Percentiles rank a stretch among this genome's conserved stretches.
Conservation (phyloP, 2,329 filamentous ascomycete genomes). For the Ciborinia camelliae region DNA sequence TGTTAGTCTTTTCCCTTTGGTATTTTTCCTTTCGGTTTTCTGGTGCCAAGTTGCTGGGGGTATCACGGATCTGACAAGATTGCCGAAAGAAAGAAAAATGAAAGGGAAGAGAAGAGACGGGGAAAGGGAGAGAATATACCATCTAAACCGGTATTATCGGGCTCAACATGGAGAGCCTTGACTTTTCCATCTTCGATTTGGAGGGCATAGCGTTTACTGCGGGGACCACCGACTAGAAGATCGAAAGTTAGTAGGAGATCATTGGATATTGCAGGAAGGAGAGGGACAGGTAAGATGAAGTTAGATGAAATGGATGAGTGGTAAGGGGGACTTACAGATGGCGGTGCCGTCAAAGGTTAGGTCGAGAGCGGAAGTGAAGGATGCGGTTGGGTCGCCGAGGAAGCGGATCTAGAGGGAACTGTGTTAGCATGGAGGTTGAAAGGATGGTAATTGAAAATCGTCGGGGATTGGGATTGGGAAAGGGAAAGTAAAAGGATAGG, state of each 20-base stretch:
- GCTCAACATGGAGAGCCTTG: constrained; percentile 75
- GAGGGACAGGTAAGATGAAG: too few relatives aligned
- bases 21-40: not conserved
- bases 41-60: not conserved
- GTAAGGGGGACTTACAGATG: too few relatives aligned
- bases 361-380: constrained; percentile 80
- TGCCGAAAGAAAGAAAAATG: not conserved
- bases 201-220: constrained; percentile 85
- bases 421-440: constrained; percentile 59
- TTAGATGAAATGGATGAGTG: too few relatives aligned
- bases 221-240: constrained; percentile 75
- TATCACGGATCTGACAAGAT: not conserved
- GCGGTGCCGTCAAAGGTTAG: too few relatives aligned
- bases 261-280: too few relatives aligned
- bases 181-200: constrained; percentile 83
- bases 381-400: constrained; percentile 74
- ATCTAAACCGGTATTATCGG: constrained; percentile 79
- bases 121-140: constrained; percentile 49
- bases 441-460: constrained; percentile 73
- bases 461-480: constrained; percentile 72
- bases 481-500: constrained; percentile 79
- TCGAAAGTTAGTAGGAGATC: too few relatives aligned
- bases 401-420: constrained; percentile 70
- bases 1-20: not conserved
- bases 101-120: too few relatives aligned